Conservation (phyloP, 2,329 filamentous ascomycete species). For the Penicillium sp. region DNA sequence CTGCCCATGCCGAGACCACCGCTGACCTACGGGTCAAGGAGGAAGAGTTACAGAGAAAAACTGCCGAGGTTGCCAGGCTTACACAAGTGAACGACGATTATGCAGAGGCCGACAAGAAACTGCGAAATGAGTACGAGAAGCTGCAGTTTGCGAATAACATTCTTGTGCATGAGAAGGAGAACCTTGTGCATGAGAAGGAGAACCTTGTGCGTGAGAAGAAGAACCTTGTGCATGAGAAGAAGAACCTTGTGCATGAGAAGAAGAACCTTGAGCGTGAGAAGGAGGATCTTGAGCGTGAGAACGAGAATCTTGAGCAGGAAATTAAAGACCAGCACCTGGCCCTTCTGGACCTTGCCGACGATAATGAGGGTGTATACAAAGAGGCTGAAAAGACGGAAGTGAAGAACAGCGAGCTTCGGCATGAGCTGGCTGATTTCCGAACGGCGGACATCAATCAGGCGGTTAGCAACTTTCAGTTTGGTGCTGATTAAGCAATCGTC, state of each 20-base stretch:
- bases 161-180: too few species aligned
- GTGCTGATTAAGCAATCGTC: background rate
- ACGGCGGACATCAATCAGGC: background rate
- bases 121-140: too few species aligned
- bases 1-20: background rate
- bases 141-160: too few species aligned
- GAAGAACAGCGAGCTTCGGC: too few species aligned
- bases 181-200: too few species aligned
- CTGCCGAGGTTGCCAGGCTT: too few species aligned
- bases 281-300: background rate
- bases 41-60: background rate
- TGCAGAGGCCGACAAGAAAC: too few species aligned
- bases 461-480: background rate
- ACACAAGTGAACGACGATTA: too few species aligned
- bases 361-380: accelerated
- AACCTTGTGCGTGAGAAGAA: background rate
- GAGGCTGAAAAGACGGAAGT: background rate
- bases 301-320: background rate
- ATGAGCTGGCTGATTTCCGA: background rate
- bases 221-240: too few species aligned
- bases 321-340: background rate
- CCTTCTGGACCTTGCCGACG: accelerated
- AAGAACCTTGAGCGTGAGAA: too few species aligned
- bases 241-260: background rate
- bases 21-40: background rate